Conservation (phyloP, 768 basidiomycete genomes). For the Russula brevipes region DNA sequence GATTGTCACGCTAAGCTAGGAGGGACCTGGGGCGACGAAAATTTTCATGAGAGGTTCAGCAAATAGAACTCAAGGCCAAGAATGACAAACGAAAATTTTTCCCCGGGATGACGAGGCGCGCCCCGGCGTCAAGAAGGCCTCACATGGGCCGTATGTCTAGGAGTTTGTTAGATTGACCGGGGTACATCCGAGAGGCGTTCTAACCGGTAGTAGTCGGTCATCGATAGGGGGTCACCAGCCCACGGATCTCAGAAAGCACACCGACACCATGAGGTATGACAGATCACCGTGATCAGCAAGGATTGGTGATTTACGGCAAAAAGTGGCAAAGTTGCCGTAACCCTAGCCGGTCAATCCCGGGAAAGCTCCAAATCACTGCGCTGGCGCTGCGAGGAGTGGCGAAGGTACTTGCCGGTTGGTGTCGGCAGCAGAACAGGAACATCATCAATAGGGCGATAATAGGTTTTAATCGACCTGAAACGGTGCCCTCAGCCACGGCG, state of each 20-base stretch:
- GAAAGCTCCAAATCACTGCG: no score
- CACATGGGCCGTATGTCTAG: neutral
- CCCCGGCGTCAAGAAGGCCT: neutral
- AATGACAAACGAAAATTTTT: neutral
- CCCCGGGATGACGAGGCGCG: neutral
- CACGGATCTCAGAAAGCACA: neutral
- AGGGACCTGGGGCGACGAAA: neutral
- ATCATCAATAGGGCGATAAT: no score
- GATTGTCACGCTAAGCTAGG: neutral
- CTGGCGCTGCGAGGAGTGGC: no score
- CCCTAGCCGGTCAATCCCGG: no score
- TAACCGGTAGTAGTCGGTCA: neutral
- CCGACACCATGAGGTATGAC: neutral
- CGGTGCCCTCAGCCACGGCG: no score
- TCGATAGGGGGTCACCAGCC: no score
- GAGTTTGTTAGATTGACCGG: neutral
- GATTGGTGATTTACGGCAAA: neutral
- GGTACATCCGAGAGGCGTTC: neutral
- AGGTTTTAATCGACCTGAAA: no score
- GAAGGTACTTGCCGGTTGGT: no score
- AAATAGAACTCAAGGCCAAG: neutral
- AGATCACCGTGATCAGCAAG: no score
- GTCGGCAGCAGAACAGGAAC: no score
- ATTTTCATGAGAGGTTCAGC: neutral
- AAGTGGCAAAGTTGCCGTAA: neutral